Conservation (phyloP, 225 moss, liverwort and hornwort genomes). For the Marchantia paleacea region DNA sequence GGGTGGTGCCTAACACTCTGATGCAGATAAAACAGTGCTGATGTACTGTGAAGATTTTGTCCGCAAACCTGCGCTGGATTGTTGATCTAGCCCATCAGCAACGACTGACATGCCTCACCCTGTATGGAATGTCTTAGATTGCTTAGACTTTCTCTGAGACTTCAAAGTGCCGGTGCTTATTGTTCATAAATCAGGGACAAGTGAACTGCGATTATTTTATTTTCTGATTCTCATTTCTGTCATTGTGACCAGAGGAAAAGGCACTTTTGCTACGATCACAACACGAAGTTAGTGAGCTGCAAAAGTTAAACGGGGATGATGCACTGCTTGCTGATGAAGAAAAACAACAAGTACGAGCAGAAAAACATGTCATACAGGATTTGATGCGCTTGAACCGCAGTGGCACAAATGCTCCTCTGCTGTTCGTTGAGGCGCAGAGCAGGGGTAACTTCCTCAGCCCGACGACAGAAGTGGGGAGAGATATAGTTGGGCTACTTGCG, state of each 20-base stretch:
- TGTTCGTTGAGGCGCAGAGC: constrained; percentile 45
- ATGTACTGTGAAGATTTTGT: too few relatives aligned
- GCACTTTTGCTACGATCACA: not conserved
- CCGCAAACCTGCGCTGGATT: too few relatives aligned
- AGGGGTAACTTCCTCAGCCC: constrained; percentile 45
- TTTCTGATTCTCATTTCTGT: not conserved
- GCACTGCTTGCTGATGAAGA: constrained; percentile 23
- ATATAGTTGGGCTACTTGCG: constrained; percentile 55
- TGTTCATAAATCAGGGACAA: too few relatives aligned
- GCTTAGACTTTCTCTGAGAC: too few relatives aligned
- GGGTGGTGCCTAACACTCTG: too few relatives aligned
- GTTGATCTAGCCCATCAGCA: too few relatives aligned
- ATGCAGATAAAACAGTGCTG: too few relatives aligned
- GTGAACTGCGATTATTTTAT: not conserved
- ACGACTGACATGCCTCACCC: too few relatives aligned
- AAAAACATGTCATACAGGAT: constrained; percentile 30
- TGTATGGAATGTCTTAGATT: too few relatives aligned
- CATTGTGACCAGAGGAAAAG: constrained; percentile 25
- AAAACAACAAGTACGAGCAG: constrained; percentile 14
- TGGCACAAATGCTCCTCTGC: constrained; percentile 28
- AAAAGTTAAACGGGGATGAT: constrained; percentile 30
- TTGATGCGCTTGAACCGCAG: constrained; percentile 15
- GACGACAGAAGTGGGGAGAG: constrained; percentile 25
- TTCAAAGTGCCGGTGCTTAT: too few relatives aligned
- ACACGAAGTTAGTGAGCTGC: not conserved